Percentiles rank a stretch among this genome's conserved stretches.
These are phyloP conservation scores for Endocarpon pusillum DNA, from an alignment of 495 filamentous ascomycete genomes.

Conservation along the genomic window DNA sequence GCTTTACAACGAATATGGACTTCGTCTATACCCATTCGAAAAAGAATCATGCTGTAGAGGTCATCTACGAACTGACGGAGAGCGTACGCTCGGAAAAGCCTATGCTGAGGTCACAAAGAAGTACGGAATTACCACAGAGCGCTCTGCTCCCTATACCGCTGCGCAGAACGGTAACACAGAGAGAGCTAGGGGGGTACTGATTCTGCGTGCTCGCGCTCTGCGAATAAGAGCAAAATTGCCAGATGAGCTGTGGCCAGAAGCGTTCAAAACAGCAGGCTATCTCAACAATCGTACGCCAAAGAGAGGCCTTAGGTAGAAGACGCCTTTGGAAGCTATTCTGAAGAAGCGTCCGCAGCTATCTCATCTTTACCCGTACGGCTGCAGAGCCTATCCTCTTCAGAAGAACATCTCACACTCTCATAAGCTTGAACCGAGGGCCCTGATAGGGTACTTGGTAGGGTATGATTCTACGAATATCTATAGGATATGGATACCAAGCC, in stretches of 20 bases:
- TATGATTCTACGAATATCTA: too few relatives aligned
- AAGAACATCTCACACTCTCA: too few relatives aligned
- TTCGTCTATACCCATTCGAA: not conserved
- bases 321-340: not conserved
- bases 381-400: not conserved
- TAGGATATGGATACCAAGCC: too few relatives aligned
- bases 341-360: not conserved
- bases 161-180: not conserved
- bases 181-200: not conserved
- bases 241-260: slow-evolving; percentile 1
- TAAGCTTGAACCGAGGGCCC: too few relatives aligned
- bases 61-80: not conserved
- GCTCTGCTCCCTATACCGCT: not conserved
- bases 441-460: too few relatives aligned
- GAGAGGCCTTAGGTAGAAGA: not conserved
- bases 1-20: too few relatives aligned
- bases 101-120: not conserved
- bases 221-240: not conserved
- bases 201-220: not conserved
- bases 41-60: not conserved
- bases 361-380: not conserved
- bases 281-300: too few relatives aligned
- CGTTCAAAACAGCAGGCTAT: not conserved
- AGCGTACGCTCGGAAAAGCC: not conserved
- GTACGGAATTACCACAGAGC: not conserved